These are phyloP conservation scores for Colletotrichum ledebouriae DNA, from an alignment of 2,329 filamentous ascomycete genomes.

Conservation along the genomic window DNA sequence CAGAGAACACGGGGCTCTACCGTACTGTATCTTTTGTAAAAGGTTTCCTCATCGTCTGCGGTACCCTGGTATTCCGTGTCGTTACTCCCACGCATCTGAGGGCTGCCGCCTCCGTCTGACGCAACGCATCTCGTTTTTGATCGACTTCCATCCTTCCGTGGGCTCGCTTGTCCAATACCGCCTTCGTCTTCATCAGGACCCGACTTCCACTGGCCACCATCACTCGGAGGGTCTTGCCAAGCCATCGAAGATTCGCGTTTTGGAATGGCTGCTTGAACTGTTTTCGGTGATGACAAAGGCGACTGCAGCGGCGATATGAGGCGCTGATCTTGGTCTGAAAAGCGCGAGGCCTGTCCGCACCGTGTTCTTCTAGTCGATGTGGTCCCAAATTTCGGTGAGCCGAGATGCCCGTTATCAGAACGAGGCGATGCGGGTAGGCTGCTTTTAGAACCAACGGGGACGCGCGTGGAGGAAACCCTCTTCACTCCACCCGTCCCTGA, in stretches of 20 bases:
- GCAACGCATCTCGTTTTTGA: background rate
- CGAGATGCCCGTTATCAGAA: slow-evolving; percentile 15
- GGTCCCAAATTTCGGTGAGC: slow-evolving; percentile 7
- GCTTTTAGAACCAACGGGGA: slow-evolving; percentile 41
- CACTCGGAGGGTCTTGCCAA: slow-evolving; percentile 38
- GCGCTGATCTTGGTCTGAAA: slow-evolving; percentile 13
- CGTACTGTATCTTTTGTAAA: slow-evolving; percentile 51
- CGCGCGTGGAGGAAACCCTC: slow-evolving; percentile 21
- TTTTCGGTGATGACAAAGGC: slow-evolving; percentile 4
- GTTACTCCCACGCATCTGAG: background rate
- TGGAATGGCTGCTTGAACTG: background rate
- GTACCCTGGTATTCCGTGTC: slow-evolving; percentile 16
- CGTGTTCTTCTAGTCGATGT: slow-evolving; percentile 9
- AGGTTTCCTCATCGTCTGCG: slow-evolving; percentile 47
- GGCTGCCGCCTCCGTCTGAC: background rate
- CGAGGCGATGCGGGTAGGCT: slow-evolving; percentile 23
- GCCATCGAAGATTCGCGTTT: slow-evolving; percentile 18
- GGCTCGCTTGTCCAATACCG: slow-evolving; percentile 13
- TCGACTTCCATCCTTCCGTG: slow-evolving; percentile 12
- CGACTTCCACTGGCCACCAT: slow-evolving; percentile 20
- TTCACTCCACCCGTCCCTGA: slow-evolving; percentile 11
- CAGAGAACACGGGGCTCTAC: background rate
- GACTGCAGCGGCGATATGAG: slow-evolving; percentile 32
- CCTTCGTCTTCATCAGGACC: slow-evolving; percentile 21
- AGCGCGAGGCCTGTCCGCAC: background rate